These are phyloP conservation scores for Phlegmacium glaucopus DNA, from an alignment of 768 basidiomycete species.

Conservation along the genomic window DNA sequence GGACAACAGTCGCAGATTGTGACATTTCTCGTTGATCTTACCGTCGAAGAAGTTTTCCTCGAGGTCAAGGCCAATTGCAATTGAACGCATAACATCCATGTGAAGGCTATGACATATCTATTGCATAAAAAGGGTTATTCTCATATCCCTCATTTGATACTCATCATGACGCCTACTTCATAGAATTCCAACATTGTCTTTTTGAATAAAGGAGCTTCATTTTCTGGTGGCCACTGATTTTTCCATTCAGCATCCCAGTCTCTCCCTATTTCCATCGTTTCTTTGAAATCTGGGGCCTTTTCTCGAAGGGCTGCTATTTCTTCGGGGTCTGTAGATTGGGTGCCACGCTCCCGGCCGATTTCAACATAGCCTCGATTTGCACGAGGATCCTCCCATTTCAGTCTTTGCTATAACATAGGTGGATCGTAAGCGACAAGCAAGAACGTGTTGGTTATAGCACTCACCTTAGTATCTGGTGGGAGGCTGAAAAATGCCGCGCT, in stretches of 20 bases:
- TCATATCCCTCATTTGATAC: not conserved
- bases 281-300: slow-evolving; percentile 79
- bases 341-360: slow-evolving; percentile 80
- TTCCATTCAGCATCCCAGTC: slow-evolving; percentile 77
- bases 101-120: slow-evolving; percentile 78
- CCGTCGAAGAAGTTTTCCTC: slow-evolving; percentile 73
- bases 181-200: slow-evolving; percentile 74
- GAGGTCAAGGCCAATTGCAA: slow-evolving; percentile 76
- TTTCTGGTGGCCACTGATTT: slow-evolving; percentile 76
- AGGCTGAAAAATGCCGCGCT: slow-evolving; percentile 75
- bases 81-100: slow-evolving; percentile 74
- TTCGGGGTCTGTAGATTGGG: slow-evolving; percentile 61
- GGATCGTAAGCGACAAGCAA: slow-evolving; percentile 1
- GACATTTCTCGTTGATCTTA: slow-evolving; percentile 72
- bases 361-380: slow-evolving; percentile 83
- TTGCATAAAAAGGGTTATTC: slow-evolving; percentile 4
- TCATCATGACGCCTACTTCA: slow-evolving; percentile 36
- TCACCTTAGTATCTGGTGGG: slow-evolving; percentile 58
- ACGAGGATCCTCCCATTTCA: slow-evolving; percentile 84
- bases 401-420: slow-evolving; percentile 42
- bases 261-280: slow-evolving; percentile 86
- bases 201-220: slow-evolving; percentile 64
- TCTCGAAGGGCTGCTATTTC: slow-evolving; percentile 73
- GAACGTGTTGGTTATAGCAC: not conserved
- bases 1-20: slow-evolving; percentile 77